phyloP scores from a whole-genome alignment of 2,329 filamentous ascomycete species.

The Microcyclospora pomicola region DNA sequence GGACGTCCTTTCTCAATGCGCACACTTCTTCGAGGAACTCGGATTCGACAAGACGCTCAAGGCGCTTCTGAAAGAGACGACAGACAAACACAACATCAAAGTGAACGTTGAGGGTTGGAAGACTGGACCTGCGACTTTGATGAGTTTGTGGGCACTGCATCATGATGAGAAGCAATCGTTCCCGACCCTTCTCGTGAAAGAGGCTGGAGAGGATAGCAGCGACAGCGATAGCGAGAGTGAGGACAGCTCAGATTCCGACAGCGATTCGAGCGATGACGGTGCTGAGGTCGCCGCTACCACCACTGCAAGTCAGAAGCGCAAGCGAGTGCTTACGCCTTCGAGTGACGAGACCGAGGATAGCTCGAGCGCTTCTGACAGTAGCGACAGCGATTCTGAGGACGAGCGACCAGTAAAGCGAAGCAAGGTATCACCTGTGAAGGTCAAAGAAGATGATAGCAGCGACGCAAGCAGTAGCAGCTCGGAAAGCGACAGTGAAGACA shows the following conservation, averaged over 20 bases:
- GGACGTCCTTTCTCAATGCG: constrained; percentile 15
- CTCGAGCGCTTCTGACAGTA: constrained; percentile 5
- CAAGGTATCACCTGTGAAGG: constrained; percentile 10
- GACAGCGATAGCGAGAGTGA: constrained; percentile 6
- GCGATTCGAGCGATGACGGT: constrained; percentile 6
- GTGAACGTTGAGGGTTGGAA: constrained; percentile 12
- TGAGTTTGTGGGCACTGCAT: constrained; percentile 15
- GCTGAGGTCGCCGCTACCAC: constrained; percentile 6
- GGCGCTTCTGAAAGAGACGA: constrained; percentile 19
- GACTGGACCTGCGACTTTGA: constrained; percentile 8
- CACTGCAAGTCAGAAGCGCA: constrained; percentile 9
- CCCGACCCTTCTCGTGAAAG: constrained; percentile 6
- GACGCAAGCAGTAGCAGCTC: constrained; percentile 6
- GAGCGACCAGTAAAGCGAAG: constrained; percentile 17
- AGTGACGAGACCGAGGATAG: constrained; percentile 1
- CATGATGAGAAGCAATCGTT: constrained; percentile 9
- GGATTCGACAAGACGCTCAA: constrained; percentile 20
- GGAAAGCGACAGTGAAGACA: too few species aligned
- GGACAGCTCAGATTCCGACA: constrained; percentile 3
- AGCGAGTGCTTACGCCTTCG: constrained; percentile 6
- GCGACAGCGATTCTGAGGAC: constrained; percentile 16
- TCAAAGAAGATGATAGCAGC: constrained; percentile 5
- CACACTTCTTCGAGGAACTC: constrained; percentile 18
- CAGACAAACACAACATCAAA: constrained; percentile 13
- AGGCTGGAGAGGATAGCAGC: constrained; percentile 1